Base-by-base conservation (phyloP, 179 eudicot species). In the Drosera spatulata region DNA sequence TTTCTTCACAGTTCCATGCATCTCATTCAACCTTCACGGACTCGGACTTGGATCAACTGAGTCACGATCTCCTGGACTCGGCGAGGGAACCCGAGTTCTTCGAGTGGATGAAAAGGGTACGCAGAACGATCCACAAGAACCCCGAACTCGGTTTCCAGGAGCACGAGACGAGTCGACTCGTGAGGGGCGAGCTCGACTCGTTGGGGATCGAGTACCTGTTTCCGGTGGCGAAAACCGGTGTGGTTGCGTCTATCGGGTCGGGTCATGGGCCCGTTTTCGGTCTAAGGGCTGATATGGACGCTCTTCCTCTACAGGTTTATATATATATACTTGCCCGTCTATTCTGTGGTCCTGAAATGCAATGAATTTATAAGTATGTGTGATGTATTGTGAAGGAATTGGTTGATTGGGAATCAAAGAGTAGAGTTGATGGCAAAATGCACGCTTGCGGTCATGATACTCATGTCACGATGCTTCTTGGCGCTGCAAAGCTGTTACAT, bases 251-350 rank as follows among this genome's bases (percentile, higher is more conserved):
- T 10, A 67, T 81, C 64, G 81, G 86, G 52, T 75, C 83, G 45
- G 86, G 81, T 41, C 48, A 46, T 33, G 61, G 44, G 10, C 86
- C 86, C 13, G 56, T 67, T 45, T 73, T 81, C 39, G 79, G 81
- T 61, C 81, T 81, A 50, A 69, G 86, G 47, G 86, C 86, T 62
- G 86, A 81, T 57, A 81, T 78, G 86, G 86, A 81, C 64, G 86
- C 86, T 7, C 86, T 81, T 50, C 71, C 83, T 22, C 47, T 81
- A 37, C 86, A 81, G 81, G 86, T 81, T 40, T 41, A 42, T 22
- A 22, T 22, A 22, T 22, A 22, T 22, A 22, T 22, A 1, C 33
- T 22, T 0, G 33, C 33, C 33, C 33, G 33, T 22, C 33, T 22
- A 22, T 22, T 22, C 33, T 22, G 33, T 22, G 33, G 33, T 22